Evolutionary conservation across 495 filamentous ascomycete species (phyloP).

Genomic region (Elasticomyces elasticus): DNA sequence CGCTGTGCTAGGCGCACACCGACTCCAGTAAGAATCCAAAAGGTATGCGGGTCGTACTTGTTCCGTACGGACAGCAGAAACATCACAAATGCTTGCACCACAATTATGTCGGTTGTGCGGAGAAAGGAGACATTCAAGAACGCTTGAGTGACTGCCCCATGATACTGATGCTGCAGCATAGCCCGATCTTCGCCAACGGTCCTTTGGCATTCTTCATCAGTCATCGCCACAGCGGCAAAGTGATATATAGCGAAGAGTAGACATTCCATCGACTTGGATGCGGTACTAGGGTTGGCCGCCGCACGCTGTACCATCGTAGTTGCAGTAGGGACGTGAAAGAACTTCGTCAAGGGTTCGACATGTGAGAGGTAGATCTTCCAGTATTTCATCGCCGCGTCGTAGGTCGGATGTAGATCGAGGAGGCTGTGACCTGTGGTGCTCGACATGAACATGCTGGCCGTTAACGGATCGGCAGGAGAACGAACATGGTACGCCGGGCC

Average conservation of each 20-base stretch:
- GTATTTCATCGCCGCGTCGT: slow-evolving; percentile 14
- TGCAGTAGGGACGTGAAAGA: slow-evolving; percentile 18
- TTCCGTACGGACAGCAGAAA: slow-evolving; percentile 19
- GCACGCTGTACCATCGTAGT: slow-evolving; percentile 13
- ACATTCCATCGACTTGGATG: slow-evolving; percentile 17
- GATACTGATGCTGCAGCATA: slow-evolving; percentile 3
- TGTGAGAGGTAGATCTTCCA: slow-evolving; percentile 15
- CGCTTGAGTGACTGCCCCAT: slow-evolving; percentile 11
- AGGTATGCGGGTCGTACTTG: slow-evolving; percentile 17
- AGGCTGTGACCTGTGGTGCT: not conserved
- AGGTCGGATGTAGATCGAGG: slow-evolving; percentile 10
- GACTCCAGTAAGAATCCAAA: slow-evolving; percentile 23
- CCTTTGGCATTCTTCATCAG: slow-evolving; percentile 15
- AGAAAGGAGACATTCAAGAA: slow-evolving; percentile 21
- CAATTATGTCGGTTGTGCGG: slow-evolving; percentile 10
- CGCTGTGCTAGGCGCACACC: slow-evolving; percentile 20
- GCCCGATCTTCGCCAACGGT: slow-evolving; percentile 1
- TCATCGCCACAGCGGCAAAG: slow-evolving; percentile 14
- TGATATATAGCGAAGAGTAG: slow-evolving; percentile 23
- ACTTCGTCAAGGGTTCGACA: slow-evolving; percentile 19
- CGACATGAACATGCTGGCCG: not conserved
- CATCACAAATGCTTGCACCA: slow-evolving; percentile 22
- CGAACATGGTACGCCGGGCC: not conserved
- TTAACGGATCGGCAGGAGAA: slow-evolving; percentile 1
- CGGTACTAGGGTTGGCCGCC: slow-evolving; percentile 11